Conservation (phyloP, 768 basidiomycete genomes). For the Suillus bovinus region DNA sequence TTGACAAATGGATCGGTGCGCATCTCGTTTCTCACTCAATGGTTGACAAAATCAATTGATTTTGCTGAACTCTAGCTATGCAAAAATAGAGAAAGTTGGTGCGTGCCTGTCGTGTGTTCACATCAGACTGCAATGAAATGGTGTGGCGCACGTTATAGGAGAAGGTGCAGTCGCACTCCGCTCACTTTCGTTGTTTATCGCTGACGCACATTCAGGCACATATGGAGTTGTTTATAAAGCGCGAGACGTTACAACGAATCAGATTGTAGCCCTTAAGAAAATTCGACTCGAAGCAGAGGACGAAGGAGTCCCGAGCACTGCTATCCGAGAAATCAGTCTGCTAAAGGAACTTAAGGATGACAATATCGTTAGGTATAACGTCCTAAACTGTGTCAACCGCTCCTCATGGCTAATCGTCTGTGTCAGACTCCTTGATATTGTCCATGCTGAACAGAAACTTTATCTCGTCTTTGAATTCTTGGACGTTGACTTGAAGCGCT, state of each 20-base stretch:
- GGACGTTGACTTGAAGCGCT: constrained; percentile 94
- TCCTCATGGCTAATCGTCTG: constrained; percentile 16
- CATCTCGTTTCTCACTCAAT: constrained; percentile 10
- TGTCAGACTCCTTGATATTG: constrained; percentile 87
- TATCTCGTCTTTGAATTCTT: constrained; percentile 98
- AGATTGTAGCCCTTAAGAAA: constrained; percentile 97
- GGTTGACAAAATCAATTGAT: constrained; percentile 19
- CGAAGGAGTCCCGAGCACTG: constrained; percentile 97
- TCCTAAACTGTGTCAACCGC: constrained; percentile 2
- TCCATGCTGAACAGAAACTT: constrained; percentile 95
- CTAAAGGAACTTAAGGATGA: constrained; percentile 96
- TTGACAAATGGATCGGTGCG: constrained; percentile 36
- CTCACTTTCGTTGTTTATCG: constrained; percentile 9
- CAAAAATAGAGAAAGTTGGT: constrained; percentile 99
- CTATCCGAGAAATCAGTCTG: constrained; percentile 96
- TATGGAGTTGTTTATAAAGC: constrained; percentile 99
- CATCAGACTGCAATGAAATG: constrained; percentile 15
- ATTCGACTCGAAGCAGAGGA: constrained; percentile 98
- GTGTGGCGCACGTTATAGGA: constrained; percentile 34
- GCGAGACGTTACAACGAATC: constrained; percentile 71
- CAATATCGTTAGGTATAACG: constrained; percentile 84
- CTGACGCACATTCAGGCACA: constrained; percentile 60
- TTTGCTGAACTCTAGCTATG: constrained; percentile 62
- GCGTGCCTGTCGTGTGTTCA: constrained; percentile 40
- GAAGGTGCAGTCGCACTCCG: constrained; percentile 36